phyloP scores from a whole-genome alignment of 257 asterid species.

The Rubia yunnanensis region DNA sequence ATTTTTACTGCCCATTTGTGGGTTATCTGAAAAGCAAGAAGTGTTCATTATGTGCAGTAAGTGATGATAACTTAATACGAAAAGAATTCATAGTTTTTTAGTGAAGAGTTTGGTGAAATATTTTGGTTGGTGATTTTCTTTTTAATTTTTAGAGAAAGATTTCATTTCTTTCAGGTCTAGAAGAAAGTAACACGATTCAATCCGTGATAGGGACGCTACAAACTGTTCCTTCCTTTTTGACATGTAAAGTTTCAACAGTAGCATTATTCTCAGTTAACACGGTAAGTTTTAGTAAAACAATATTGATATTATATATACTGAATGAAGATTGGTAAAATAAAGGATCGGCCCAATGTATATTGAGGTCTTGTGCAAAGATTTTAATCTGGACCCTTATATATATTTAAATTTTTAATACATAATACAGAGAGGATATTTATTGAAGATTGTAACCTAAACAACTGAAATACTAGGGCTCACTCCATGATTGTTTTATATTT shows the following conservation, averaged over 20 bases:
- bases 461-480: no score
- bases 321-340: no score
- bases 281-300: no score
- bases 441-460: no score
- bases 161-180: constrained; percentile 11
- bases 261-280: neutral
- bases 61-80: neutral
- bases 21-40: neutral
- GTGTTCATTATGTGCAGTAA: neutral
- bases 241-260: constrained; percentile 7
- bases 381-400: no score
- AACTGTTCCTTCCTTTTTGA: constrained; percentile 4
- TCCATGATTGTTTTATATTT: no score
- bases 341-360: no score
- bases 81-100: neutral
- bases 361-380: no score
- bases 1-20: no score
- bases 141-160: constrained; percentile 4
- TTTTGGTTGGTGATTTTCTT: constrained; percentile 19
- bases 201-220: constrained; percentile 11
- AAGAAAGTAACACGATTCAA: constrained; percentile 19
- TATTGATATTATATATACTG: no score
- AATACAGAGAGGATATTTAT: no score
- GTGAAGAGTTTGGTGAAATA: constrained; percentile 15
- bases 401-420: no score